Evolutionary conservation across 805 yeast species (phyloP), one percentile per base, ranked within the genome.

Genomic region (Jamesozyma spencerorum): DNA sequence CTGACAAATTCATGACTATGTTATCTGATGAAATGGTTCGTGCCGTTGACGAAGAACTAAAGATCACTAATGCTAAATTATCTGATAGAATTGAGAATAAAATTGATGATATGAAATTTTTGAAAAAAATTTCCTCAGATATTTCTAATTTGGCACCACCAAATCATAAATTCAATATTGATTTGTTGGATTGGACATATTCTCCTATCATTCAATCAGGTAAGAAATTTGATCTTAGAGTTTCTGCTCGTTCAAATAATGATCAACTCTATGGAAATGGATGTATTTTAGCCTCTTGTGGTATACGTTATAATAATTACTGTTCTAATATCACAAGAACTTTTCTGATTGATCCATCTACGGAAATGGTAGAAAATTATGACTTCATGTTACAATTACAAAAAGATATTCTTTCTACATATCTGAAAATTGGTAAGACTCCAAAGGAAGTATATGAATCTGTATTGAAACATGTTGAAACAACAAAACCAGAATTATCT

Each of bases 191-290:
- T 59, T 90, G 97, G 96, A 84, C 94, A 49, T 86, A 85, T 61
- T 77, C 87, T 41, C 97, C 97, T 22, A 84, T 87, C 39, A 73
- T 87, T 39, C 94, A 86, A 65, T 81, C 94, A 50, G 94, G 94
- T 40, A 86, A 85, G 28, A 77, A 78, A 41, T 88, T 79, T 55
- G 95, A 87, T 60, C 68, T 88, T 55, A 79, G 74, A 53, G 88
- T 94, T 33, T 79, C 90, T 42, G 95, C 94, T 1, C 75, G 79
- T 42, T 81, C 95, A 1, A 75, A 76, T 39, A 72, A 76, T 44
- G 74, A 75, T 34, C 75, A 73, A 48, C 66, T 82, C 38, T 72
- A 74, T 37, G 81, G 85, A 7, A 74, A 75, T 13, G 90, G 95
- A 18, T 86, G 84, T 28, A 87, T 90, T 38, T 63, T 87, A 48